Evolutionary conservation across 2,329 filamentous ascomycete species (phyloP), one percentile per base, ranked within the genome.

Genomic region (Akanthomyces lecanii): DNA sequence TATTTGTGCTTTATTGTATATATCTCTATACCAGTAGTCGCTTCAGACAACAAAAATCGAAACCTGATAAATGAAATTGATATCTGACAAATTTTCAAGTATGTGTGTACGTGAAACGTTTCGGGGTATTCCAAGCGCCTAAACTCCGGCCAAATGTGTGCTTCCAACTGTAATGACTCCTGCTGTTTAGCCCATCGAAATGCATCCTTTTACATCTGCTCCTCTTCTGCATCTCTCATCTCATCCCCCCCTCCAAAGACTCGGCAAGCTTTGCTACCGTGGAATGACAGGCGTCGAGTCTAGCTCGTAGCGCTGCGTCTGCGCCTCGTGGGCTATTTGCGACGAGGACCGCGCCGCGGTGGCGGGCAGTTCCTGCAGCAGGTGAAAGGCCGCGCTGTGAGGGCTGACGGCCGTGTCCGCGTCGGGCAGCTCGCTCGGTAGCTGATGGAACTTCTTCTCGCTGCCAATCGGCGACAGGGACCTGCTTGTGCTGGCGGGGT

Each of bases 291-390:
- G 54, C 36, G 40, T 62, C 16, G 64, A 56, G 52, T 66, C 64
- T 10, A 67, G 60, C 57, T 67, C 65, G 50, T 63, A 62, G 23
- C 54, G 64, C 53, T 44, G 42, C n/a, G 21, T 12, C 36, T 28
- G 25, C 25, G 18, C 5, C 21, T 38, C 47, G 25, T 30, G 55
- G 18, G 54, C 45, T 16, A 30, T 16, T 12, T 50, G 45, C 51
- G 53, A 60, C 52, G 62, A 54, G 25, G 48, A 48, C 44, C 60
- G 62, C 53, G 28, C 58, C 14, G 53, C 47, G n/a, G 42, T 45
- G 2, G 21, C 25, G 45, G 55, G 53, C 60, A 65, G 55, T 57
- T 66, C 65, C 21, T 65, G 63, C 47, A 53, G 62, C 18, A 6
- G 21, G n/a, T 42, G 55, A 2, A 42, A 44, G 10, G 38, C 16